Percentiles rank a stretch among this genome's conserved stretches.
These are phyloP conservation scores for Dendrocalamus latiflorus DNA, from an alignment of 202 grass and related monocot species.

Conservation along the genomic window DNA sequence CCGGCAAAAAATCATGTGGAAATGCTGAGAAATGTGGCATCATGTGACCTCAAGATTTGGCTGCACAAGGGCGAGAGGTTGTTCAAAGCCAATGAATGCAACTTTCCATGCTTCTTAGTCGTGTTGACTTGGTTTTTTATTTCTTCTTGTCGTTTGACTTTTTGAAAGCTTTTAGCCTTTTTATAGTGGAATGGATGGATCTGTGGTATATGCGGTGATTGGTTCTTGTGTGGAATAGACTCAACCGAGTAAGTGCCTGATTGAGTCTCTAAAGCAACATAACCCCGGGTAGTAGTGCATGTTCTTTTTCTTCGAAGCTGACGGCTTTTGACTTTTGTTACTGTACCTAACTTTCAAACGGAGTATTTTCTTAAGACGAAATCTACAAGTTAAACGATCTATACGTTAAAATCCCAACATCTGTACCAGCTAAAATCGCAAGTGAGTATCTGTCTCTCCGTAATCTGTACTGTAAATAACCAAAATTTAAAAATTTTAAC, in stretches of 20 bases:
- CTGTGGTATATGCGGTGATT: background rate
- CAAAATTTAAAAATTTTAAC: too few relatives aligned
- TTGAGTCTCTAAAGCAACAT: too few relatives aligned
- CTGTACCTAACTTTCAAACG: too few relatives aligned
- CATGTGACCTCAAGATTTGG: background rate
- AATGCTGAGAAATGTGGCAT: conserved; percentile 29
- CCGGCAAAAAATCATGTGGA: background rate
- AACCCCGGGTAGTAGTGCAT: too few relatives aligned
- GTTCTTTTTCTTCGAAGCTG: too few relatives aligned
- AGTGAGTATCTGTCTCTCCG: too few relatives aligned
- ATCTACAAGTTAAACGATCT: too few relatives aligned
- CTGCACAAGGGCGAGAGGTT: background rate
- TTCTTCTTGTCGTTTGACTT: conserved; percentile 28
- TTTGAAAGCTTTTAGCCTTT: background rate
- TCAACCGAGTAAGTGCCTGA: background rate
- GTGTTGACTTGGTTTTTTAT: conserved; percentile 5
- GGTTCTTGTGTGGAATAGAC: conserved; percentile 4
- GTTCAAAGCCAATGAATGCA: background rate
- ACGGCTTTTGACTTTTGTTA: too few relatives aligned
- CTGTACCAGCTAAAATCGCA: too few relatives aligned
- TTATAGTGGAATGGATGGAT: background rate
- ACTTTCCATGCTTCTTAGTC: background rate
- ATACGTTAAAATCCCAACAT: too few relatives aligned
- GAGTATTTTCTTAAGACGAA: too few relatives aligned
- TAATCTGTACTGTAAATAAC: too few relatives aligned